phyloP scores from a whole-genome alignment of 345 rosid species.

The Psidium friedrichsthalianum region DNA sequence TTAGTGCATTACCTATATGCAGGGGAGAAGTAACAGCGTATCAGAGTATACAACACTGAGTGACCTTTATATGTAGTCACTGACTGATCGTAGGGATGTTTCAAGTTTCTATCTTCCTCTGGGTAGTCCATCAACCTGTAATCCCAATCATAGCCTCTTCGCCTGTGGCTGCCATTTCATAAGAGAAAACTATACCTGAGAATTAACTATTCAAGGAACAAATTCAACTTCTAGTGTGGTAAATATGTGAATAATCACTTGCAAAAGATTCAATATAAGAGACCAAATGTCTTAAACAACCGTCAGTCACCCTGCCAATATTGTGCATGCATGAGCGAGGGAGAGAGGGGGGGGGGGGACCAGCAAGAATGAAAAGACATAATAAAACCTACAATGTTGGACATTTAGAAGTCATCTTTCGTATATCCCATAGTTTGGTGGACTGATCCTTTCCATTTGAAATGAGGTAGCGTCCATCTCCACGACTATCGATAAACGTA shows the following conservation, averaged over 20 bases:
- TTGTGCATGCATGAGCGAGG: background rate
- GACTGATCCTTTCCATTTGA: conserved; percentile 74
- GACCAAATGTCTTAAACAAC: background rate
- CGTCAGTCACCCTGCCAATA: background rate
- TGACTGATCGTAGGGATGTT: conserved; percentile 47
- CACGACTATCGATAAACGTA: conserved; percentile 53
- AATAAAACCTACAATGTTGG: conserved; percentile 15
- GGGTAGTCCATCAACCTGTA: conserved; percentile 60
- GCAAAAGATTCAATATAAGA: background rate
- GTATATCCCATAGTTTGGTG: conserved; percentile 64
- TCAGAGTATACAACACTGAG: conserved; percentile 44
- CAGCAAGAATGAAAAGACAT: background rate
- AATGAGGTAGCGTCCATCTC: conserved; percentile 64
- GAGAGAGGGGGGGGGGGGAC: background rate
- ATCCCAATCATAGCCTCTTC: conserved; percentile 32
- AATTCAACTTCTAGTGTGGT: background rate
- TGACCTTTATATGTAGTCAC: conserved; percentile 59
- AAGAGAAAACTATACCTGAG: background rate
- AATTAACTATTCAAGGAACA: background rate
- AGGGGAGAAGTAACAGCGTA: conserved; percentile 70
- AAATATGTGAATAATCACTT: background rate
- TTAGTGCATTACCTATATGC: conserved; percentile 29
- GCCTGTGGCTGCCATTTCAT: conserved; percentile 6
- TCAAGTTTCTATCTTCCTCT: conserved; percentile 15
- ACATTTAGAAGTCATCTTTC: conserved; percentile 43